These are phyloP conservation scores for Verticillium albo-atrum DNA, from an alignment of 2,329 filamentous ascomycete genomes.

Conservation along the genomic window DNA sequence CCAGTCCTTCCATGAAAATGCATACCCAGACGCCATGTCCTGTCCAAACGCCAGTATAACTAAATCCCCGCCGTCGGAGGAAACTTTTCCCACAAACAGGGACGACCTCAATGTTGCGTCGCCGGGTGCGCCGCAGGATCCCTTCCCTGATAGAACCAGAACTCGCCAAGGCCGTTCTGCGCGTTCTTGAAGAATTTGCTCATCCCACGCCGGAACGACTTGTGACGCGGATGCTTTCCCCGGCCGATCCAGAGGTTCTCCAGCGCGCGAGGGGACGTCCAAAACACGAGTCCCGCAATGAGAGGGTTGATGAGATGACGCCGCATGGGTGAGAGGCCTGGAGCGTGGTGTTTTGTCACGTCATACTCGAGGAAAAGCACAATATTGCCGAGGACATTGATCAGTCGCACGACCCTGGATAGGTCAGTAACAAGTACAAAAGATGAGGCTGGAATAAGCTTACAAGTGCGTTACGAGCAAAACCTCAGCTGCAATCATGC, in stretches of 20 bases:
- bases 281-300: conserved; percentile 1
- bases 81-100: neutral
- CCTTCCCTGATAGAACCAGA: neutral
- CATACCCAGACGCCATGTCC: neutral
- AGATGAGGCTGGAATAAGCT: conserved; percentile 12
- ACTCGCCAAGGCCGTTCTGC: neutral
- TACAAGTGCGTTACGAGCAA: conserved; percentile 19
- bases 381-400: conserved; percentile 33
- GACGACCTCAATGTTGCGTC: neutral
- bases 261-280: conserved; percentile 1
- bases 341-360: conserved; percentile 31
- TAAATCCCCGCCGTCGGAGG: neutral
- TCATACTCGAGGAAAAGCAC: conserved; percentile 28
- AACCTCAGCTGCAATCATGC: conserved; percentile 1
- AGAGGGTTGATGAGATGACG: conserved; percentile 4
- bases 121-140: neutral
- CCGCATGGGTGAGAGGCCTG: conserved; percentile 15
- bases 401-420: conserved; percentile 28
- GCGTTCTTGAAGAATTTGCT: neutral
- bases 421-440: neutral
- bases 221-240: neutral
- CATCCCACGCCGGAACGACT: conserved; percentile 1
- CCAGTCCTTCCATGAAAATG: neutral
- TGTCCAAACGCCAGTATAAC: neutral
- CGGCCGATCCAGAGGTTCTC: conserved; percentile 3